These are phyloP conservation scores for Penicillium paradoxum DNA, from an alignment of 495 filamentous ascomycete genomes.

Conservation along the genomic window DNA sequence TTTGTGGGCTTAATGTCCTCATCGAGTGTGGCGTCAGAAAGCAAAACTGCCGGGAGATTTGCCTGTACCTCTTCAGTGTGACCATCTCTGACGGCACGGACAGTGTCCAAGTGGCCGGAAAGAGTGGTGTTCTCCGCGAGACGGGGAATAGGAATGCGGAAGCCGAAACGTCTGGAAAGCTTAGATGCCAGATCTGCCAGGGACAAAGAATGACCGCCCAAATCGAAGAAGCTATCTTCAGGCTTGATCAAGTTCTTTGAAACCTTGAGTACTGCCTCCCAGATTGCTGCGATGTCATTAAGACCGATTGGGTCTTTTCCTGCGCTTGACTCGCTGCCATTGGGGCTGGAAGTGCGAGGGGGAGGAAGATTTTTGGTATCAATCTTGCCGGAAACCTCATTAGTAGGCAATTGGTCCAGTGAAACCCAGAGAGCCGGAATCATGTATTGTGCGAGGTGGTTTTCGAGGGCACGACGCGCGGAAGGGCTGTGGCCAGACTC, in stretches of 20 bases:
- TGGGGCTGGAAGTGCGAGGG: slow-evolving; percentile 40
- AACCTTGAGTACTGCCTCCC: slow-evolving; percentile 56
- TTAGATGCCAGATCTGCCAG: slow-evolving; percentile 58
- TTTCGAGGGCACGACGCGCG: slow-evolving; percentile 49
- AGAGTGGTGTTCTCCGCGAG: slow-evolving; percentile 60
- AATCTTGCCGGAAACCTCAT: slow-evolving; percentile 63
- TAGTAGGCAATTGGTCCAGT: slow-evolving; percentile 55
- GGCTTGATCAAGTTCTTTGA: slow-evolving; percentile 48
- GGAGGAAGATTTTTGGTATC: slow-evolving; percentile 58
- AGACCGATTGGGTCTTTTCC: slow-evolving; percentile 50
- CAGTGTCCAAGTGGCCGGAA: slow-evolving; percentile 54
- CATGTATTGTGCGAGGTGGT: slow-evolving; percentile 66
- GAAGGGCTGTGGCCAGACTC: slow-evolving; percentile 55
- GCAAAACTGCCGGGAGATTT: slow-evolving; percentile 56
- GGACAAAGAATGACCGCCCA: slow-evolving; percentile 66
- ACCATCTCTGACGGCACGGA: slow-evolving; percentile 55
- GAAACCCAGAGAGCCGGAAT: slow-evolving; percentile 63
- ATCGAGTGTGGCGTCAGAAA: slow-evolving; percentile 54
- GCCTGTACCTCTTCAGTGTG: slow-evolving; percentile 62
- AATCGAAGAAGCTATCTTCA: slow-evolving; percentile 63
- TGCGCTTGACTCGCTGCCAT: slow-evolving; percentile 30
- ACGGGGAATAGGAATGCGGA: slow-evolving; percentile 56
- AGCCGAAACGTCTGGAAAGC: slow-evolving; percentile 54
- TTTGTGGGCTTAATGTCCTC: slow-evolving; percentile 50
- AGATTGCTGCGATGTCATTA: slow-evolving; percentile 53